A percentile compares a stretch with the other conserved stretches of the same genome.
Conservation (phyloP, 345 rosid species). For the Murraya paniculata region DNA sequence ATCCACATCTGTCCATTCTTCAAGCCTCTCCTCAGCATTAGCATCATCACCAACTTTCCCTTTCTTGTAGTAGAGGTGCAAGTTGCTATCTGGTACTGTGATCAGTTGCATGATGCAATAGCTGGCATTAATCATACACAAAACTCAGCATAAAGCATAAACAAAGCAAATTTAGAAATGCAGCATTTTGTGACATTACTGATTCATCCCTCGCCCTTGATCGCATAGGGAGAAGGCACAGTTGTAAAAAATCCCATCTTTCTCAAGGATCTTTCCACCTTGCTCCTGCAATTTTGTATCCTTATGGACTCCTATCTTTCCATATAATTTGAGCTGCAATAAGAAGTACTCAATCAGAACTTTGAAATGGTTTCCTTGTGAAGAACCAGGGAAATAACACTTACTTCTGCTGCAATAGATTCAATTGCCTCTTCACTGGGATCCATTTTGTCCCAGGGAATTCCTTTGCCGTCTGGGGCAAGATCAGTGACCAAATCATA, state of each 20-base stretch:
- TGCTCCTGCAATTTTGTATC: slow-evolving; percentile 51
- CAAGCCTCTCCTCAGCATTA: slow-evolving; percentile 62
- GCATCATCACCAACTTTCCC: slow-evolving; percentile 68
- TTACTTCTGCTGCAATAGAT: slow-evolving; percentile 51
- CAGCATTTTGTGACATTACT: slow-evolving; percentile 30
- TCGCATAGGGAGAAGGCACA: slow-evolving; percentile 75
- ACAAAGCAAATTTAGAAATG: background rate
- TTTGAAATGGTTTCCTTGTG: background rate
- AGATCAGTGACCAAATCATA: slow-evolving; percentile 61
- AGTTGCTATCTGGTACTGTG: slow-evolving; percentile 45
- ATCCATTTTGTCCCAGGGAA: slow-evolving; percentile 72
- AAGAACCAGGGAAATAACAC: background rate
- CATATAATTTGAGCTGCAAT: slow-evolving; percentile 66
- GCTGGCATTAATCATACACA: slow-evolving; percentile 25
- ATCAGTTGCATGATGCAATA: slow-evolving; percentile 72
- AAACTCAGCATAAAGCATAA: background rate
- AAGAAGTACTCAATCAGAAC: background rate
- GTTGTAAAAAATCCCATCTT: slow-evolving; percentile 65
- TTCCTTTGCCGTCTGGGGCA: slow-evolving; percentile 57
- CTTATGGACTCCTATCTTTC: slow-evolving; percentile 66
- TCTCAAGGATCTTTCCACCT: slow-evolving; percentile 58
- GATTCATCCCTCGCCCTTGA: slow-evolving; percentile 55
- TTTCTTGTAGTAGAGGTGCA: slow-evolving; percentile 68
- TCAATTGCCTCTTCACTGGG: slow-evolving; percentile 56
- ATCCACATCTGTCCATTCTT: slow-evolving; percentile 60